phyloP scores from a whole-genome alignment of 306 rosid genomes.

The Cercis canadensis region DNA sequence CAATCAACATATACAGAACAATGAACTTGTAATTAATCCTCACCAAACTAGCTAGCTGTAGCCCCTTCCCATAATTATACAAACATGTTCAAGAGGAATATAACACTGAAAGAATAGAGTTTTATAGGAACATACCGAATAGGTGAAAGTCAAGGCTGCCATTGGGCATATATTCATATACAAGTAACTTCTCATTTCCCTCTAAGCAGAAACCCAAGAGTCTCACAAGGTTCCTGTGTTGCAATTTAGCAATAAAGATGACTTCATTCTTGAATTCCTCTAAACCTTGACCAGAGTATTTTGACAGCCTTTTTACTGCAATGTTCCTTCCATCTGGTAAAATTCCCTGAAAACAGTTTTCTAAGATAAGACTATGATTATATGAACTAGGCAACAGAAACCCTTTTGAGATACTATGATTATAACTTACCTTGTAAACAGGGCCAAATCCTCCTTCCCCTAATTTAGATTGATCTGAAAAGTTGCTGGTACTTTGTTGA shows the following conservation, averaged over 20 bases:
- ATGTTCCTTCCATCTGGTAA: conserved; percentile 44
- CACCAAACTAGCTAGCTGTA: no score
- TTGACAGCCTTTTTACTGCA: conserved; percentile 53
- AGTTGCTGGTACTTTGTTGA: neutral
- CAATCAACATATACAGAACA: no score
- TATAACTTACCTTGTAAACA: conserved; percentile 37
- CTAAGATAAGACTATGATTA: neutral
- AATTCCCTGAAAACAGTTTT: conserved; percentile 34
- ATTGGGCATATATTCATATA: conserved; percentile 52
- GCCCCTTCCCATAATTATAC: no score
- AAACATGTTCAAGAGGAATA: no score
- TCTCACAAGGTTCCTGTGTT: conserved; percentile 49
- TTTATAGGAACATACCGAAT: conserved; percentile 28
- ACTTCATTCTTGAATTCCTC: conserved; percentile 52
- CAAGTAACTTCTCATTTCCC: conserved; percentile 43
- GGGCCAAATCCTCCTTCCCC: conserved; percentile 52
- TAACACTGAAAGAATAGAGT: no score
- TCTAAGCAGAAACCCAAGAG: conserved; percentile 49
- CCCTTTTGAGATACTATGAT: no score
- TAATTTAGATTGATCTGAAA: conserved; percentile 40
- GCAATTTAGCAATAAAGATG: conserved; percentile 44
- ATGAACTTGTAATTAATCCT: no score
- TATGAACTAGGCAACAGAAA: neutral
- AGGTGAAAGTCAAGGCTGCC: conserved; percentile 43
- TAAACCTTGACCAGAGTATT: conserved; percentile 45